Conservation (phyloP, 208 protist species). For the Entamoeba moshkovskii region DNA sequence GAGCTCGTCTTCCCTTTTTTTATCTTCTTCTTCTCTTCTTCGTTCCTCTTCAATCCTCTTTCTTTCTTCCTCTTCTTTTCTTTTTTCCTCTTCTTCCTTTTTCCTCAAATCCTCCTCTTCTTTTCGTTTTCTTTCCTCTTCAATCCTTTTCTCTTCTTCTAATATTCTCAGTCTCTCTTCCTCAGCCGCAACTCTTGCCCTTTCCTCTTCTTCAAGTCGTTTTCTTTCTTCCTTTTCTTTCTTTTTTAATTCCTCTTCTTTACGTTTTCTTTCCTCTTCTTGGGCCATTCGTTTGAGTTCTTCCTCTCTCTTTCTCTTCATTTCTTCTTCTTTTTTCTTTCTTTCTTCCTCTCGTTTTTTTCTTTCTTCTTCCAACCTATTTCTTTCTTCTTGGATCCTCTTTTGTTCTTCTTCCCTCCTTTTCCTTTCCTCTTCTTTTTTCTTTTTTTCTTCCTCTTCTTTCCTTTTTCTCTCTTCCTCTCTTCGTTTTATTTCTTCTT, state of each 20-base stretch:
- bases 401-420: not conserved
- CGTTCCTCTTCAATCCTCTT: not conserved
- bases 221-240: not conserved
- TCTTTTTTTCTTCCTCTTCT: conserved; percentile 4
- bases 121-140: conserved; percentile 3
- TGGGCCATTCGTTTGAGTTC: not conserved
- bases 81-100: not conserved
- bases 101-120: not conserved
- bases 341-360: not conserved
- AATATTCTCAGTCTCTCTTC: conserved; percentile 8
- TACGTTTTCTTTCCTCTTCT: not conserved
- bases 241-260: not conserved
- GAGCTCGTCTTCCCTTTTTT: not conserved
- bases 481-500: not conserved
- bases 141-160: conserved; percentile 1
- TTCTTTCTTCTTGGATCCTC: not conserved
- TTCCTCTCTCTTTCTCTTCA: not conserved
- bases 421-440: not conserved
- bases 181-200: not conserved
- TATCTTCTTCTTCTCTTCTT: not conserved
- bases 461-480: not conserved
- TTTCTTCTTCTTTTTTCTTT: conserved; percentile 1
- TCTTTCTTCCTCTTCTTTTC: not conserved
- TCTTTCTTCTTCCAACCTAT: not conserved
- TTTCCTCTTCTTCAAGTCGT: not conserved